phyloP scores from a whole-genome alignment of 371 early-diverging fungal genomes.

The Scutellospora calospora region DNA sequence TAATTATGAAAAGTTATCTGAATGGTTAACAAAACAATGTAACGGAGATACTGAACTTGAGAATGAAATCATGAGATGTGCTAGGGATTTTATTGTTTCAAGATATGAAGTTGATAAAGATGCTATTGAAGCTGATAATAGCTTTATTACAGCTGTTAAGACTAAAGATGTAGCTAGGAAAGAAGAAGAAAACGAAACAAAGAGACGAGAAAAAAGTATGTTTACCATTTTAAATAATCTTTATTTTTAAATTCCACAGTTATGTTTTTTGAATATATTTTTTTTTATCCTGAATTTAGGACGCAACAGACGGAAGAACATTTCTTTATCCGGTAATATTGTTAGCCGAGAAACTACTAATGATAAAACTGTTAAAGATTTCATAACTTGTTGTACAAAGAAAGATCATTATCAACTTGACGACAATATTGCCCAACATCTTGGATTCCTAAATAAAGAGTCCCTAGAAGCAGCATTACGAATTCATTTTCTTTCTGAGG shows the following conservation, averaged over 20 bases:
- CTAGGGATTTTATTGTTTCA: conserved; percentile 26
- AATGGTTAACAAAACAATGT: conserved; percentile 25
- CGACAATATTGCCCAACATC: neutral
- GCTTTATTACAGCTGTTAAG: neutral
- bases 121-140: neutral
- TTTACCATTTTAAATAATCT: neutral
- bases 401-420: neutral
- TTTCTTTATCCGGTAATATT: neutral
- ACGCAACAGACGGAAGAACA: neutral
- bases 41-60: conserved; percentile 10
- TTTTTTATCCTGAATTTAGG: no score
- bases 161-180: neutral
- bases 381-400: neutral
- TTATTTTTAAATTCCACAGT: no score
- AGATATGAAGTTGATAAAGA: conserved; percentile 16
- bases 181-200: neutral
- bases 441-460: neutral
- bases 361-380: neutral
- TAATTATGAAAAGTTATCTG: neutral
- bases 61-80: conserved; percentile 11
- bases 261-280: neutral
- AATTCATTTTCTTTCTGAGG: neutral
- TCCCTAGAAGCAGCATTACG: neutral
- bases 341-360: neutral
- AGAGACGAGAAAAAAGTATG: neutral